Base-by-base conservation (phyloP, 129 eudicot genomes). In the Apium graveolens region DNA sequence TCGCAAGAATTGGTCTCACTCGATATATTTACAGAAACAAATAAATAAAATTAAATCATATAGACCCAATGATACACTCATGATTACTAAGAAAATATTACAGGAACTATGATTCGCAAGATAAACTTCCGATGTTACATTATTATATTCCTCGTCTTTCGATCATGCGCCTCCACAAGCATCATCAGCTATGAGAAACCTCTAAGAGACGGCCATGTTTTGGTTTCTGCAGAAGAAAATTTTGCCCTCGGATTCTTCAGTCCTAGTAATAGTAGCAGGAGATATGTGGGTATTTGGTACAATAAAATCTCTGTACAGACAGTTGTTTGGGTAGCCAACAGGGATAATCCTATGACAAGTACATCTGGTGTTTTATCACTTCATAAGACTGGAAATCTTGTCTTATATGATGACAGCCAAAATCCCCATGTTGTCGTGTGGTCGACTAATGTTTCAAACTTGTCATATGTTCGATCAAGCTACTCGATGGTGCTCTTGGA, bases 241-340 rank as follows among this genome's bases (percentile, higher is more conserved):
- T 84, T 76, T 63, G 68, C 80, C 1, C 83, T 84, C 1, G 86
- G 83, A 31, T 84, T 80, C 76, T 84, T 84, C 65, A 80, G 78
- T 39, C 86, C 78, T 53, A 37, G 16, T 13, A 77, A 70, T 27
- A 76, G 81, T 14, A 77, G 38, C 35, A 70, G 60, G 5, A 76
- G 81, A 31, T 82, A 82, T 43, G 80, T 82, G 6, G 85, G 85
- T 34, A 55, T 82, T 46, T 82, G 85, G 85, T 82, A 70, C 73
- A 77, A 77, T 74, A 77, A 77, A 70, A 74, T 82, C 16, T 41
- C 78, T 1, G 79, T 41, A 3, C 78, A 24, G 20, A 82, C 81
- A 0, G 45, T 77, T 7, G 84, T 81, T 32, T 81, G 84, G 80
- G 80, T 81, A 35, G 80, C 76, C 43, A 81, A 81, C 35, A 66